Percentiles rank a stretch among this genome's conserved stretches.
Conservation (phyloP, 2,329 filamentous ascomycete genomes). For the Aureobasidium sp. region DNA sequence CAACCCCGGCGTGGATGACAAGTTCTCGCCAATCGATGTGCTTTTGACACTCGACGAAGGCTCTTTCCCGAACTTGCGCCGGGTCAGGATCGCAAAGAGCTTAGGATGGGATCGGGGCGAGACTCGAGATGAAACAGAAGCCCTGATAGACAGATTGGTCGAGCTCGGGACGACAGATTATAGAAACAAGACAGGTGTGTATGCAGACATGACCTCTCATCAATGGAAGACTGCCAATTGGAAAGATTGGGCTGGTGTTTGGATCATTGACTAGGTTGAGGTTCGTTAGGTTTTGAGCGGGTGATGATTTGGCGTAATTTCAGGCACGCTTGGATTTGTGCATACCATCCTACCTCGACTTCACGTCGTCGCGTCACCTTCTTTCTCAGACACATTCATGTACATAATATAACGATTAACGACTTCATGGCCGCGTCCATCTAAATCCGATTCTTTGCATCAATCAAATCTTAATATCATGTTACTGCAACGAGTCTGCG, state of each 20-base stretch:
- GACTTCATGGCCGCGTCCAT: constrained; percentile 1
- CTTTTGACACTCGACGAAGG: constrained; percentile 46
- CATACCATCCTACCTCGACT: background rate
- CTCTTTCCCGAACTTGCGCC: constrained; percentile 42
- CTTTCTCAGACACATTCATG: background rate
- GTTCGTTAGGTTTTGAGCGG: too few species aligned
- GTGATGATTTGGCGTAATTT: background rate
- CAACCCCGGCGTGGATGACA: constrained; percentile 37
- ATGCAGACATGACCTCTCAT: constrained; percentile 20
- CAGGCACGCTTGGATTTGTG: constrained; percentile 8
- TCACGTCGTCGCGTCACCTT: background rate
- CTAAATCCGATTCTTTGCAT: too few species aligned
- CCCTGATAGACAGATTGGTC: constrained; percentile 41
- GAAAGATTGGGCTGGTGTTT: constrained; percentile 26
- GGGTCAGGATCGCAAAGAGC: constrained; percentile 41
- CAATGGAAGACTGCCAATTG: constrained; percentile 24
- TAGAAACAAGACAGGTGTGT: constrained; percentile 29
- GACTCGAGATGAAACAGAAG: constrained; percentile 40
- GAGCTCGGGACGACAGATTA: constrained; percentile 45
- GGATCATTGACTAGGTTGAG: constrained; percentile 21
- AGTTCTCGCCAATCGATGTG: constrained; percentile 47
- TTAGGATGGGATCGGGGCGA: constrained; percentile 42
- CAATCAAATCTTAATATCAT: background rate
- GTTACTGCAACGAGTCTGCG: background rate
- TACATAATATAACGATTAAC: constrained; percentile 9